A percentile compares a stretch with the other conserved stretches of the same genome.
Evolutionary conservation across 225 moss, liverwort and hornwort genomes (phyloP).

Genomic region (Asterella californica): DNA sequence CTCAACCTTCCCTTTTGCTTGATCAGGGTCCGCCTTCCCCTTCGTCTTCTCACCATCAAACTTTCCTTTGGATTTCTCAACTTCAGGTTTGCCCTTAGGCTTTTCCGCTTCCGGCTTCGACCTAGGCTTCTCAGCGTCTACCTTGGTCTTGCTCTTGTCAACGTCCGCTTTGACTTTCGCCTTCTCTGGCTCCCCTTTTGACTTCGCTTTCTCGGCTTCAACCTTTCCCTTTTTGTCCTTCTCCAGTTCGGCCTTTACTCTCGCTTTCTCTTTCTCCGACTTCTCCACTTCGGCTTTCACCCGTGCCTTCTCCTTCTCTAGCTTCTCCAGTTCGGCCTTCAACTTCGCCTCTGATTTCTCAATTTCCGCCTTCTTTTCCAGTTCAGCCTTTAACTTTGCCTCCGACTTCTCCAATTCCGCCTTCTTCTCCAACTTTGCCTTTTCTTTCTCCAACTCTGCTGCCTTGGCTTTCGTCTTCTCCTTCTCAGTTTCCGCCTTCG

Average conservation of each 20-base stretch:
- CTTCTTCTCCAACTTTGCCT: constrained; percentile 3
- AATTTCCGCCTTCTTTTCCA: not conserved
- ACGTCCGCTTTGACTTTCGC: not conserved
- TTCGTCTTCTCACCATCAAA: constrained; percentile 12
- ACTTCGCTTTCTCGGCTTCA: constrained; percentile 1
- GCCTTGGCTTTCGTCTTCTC: constrained; percentile 8
- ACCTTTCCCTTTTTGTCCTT: constrained; percentile 5
- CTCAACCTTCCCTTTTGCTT: constrained; percentile 10
- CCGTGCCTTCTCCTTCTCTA: constrained; percentile 15
- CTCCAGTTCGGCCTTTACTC: constrained; percentile 15
- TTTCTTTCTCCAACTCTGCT: constrained; percentile 5
- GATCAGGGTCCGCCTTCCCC: not conserved
- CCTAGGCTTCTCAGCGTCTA: constrained; percentile 2
- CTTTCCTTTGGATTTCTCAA: constrained; percentile 17
- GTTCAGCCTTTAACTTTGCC: not conserved
- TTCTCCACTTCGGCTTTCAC: not conserved
- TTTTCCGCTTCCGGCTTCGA: constrained; percentile 13
- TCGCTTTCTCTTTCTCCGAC: constrained; percentile 14
- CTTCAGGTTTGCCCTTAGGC: not conserved
- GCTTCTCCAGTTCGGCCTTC: constrained; percentile 17
- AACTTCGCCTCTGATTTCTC: constrained; percentile 13
- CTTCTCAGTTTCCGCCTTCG: not conserved
- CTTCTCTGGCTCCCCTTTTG: constrained; percentile 4
- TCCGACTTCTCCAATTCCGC: constrained; percentile 4
- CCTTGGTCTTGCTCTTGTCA: constrained; percentile 3